These are phyloP conservation scores for Haplosporangium sp. DNA, from an alignment of 371 early-diverging fungal genomes.

Conservation along the genomic window DNA sequence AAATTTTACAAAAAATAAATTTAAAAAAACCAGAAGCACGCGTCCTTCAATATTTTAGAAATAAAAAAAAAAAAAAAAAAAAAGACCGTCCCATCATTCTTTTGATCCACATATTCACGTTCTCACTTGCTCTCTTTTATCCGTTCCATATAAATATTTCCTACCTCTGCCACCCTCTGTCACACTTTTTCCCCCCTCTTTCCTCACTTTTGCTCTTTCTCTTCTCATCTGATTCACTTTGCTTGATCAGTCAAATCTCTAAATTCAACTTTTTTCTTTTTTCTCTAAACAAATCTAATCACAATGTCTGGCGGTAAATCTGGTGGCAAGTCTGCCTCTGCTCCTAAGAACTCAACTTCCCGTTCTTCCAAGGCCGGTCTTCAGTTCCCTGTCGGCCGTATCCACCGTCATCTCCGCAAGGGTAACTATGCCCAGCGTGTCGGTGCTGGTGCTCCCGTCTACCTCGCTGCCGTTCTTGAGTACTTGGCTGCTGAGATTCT, in stretches of 20 bases:
- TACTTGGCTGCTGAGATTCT: constrained; percentile 97
- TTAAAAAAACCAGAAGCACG: too few species aligned
- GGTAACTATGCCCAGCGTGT: constrained; percentile 97
- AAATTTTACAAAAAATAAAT: too few species aligned
- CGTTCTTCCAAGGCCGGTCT: constrained; percentile 89
- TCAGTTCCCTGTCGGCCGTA: constrained; percentile 97
- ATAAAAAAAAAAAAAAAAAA: too few species aligned
- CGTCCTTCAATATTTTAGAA: too few species aligned
- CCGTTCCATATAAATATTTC: too few species aligned
- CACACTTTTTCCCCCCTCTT: background rate
- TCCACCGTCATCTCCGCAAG: constrained; percentile 94
- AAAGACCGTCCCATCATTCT: too few species aligned
- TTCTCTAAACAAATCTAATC: background rate
- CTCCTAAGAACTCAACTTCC: constrained; percentile 65
- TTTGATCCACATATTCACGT: too few species aligned
- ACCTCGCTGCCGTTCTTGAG: constrained; percentile 95
- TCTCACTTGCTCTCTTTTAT: too few species aligned
- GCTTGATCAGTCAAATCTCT: background rate
- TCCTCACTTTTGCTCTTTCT: background rate
- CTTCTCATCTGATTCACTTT: background rate
- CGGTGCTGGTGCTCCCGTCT: constrained; percentile 95
- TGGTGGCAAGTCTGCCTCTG: constrained; percentile 71
- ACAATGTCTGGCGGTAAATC: constrained; percentile 73
- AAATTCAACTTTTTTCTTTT: background rate
- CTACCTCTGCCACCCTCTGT: too few species aligned